Evolutionary conservation across 371 early-diverging fungal species (phyloP), one percentile per base, ranked within the genome.

Genomic region (Nematocida major): DNA sequence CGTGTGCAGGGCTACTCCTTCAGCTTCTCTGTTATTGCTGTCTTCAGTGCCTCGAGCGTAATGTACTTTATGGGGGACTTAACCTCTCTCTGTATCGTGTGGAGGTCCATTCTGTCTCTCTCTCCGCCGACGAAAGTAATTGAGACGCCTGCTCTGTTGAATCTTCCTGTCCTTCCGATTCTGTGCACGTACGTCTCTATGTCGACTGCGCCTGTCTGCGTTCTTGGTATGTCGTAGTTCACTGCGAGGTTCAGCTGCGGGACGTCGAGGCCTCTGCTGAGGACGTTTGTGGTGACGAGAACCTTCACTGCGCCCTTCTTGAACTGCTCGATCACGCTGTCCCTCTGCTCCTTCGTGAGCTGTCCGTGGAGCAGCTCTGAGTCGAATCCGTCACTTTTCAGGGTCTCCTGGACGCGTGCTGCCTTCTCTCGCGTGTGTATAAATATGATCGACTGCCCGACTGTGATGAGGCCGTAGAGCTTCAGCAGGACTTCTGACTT

Each of bases 161-260:
- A 98, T 62, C 98, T 89, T 38, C 98, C 98, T 0, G 97, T 95
- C 79, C 98, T 89, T 13, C 98, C 98, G 79, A 98, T 94, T 70
- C 99, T 89, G 82, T 97, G 97, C 24, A 96, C 86, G 80, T 98
- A 98, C 0, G 95, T 94, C 80, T 95, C 95, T 18, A 88, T 88
- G 67, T 93, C 94, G 0, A 92, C 89, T 1, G 82, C 79, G 4
- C 82, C 82, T 11, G 82, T 54, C 26, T 78, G 81, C 47, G 88
- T 88, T 39, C 88, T 73, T 2, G 96, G 96, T 78, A 96, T 86
- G 80, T 96, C 97, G 80, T 91, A 95, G 85, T 98, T 98, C 82
- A 98, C 88, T 26, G 96, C 96, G 78, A 96, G 85, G 78, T 90
- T 92, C 63, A 98, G 94, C 81, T 94, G 93, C 22, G 82, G 85